These are phyloP conservation scores for Pleurotus salmoneostramineus DNA, from an alignment of 768 basidiomycete species.

Conservation along the genomic window DNA sequence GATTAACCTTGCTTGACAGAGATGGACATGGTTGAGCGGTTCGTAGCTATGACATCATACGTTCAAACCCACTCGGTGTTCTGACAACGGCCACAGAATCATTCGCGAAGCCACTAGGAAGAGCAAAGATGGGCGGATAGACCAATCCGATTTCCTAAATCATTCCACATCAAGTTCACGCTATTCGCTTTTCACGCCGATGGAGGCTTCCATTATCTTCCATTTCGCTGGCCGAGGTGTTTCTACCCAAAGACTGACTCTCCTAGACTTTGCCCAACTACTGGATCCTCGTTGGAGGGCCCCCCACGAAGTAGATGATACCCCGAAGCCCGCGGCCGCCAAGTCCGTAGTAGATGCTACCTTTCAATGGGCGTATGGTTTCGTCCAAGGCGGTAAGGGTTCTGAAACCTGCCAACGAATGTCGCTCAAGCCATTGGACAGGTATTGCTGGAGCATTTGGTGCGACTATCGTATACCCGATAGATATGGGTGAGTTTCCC, in stretches of 20 bases:
- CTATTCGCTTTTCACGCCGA: slow-evolving; percentile 94
- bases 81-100: slow-evolving; percentile 41
- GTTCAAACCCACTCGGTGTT: slow-evolving; percentile 8
- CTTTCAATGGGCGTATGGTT: slow-evolving; percentile 77
- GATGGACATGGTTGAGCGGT: slow-evolving; percentile 97
- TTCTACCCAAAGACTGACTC: slow-evolving; percentile 64
- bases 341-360: slow-evolving; percentile 51
- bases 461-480: slow-evolving; percentile 97
- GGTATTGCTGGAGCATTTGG: slow-evolving; percentile 92
- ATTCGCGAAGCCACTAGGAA: slow-evolving; percentile 87
- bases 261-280: slow-evolving; percentile 90
- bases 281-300: slow-evolving; percentile 87
- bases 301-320: slow-evolving; percentile 52
- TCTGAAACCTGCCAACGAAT: neutral
- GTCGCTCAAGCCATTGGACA: slow-evolving; percentile 20
- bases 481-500: slow-evolving; percentile 73
- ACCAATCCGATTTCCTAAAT: slow-evolving; percentile 93
- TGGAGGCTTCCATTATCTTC: slow-evolving; percentile 98
- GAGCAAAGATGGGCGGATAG: slow-evolving; percentile 93
- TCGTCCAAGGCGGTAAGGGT: slow-evolving; percentile 72
- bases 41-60: slow-evolving; percentile 13
- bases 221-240: slow-evolving; percentile 91
- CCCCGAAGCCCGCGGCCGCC: slow-evolving; percentile 21
- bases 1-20: slow-evolving; percentile 37
- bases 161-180: slow-evolving; percentile 82